These are phyloP conservation scores for Metahyphopichia silvanorum DNA, from an alignment of 805 yeast species.

Conservation along the genomic window DNA sequence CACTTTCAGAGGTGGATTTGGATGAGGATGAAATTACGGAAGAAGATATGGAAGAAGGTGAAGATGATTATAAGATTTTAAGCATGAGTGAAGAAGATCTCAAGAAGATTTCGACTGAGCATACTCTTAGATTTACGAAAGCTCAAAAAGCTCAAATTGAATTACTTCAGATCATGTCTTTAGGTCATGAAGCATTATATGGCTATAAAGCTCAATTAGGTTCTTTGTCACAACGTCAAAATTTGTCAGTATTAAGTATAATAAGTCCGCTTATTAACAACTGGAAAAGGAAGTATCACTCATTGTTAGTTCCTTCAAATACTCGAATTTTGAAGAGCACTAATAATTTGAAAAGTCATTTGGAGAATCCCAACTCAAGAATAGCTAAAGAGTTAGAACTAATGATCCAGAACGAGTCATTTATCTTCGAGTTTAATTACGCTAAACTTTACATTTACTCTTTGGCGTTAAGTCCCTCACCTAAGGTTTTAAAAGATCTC, in stretches of 20 bases:
- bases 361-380: constrained; percentile 30
- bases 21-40: constrained; percentile 39
- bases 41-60: constrained; percentile 25
- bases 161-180: constrained; percentile 68
- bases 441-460: constrained; percentile 83
- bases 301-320: constrained; percentile 49
- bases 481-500: constrained; percentile 12
- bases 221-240: constrained; percentile 55
- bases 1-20: constrained; percentile 63
- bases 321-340: constrained; percentile 32
- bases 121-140: constrained; percentile 49
- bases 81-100: constrained; percentile 32
- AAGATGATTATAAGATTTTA: constrained; percentile 25
- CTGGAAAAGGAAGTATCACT: constrained; percentile 69
- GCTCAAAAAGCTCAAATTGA: constrained; percentile 78
- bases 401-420: constrained; percentile 61
- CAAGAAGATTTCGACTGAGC: constrained; percentile 19
- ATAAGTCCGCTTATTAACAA: constrained; percentile 72
- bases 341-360: constrained; percentile 18
- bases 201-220: constrained; percentile 57
- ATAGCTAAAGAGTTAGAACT: constrained; percentile 34
- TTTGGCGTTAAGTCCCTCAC: constrained; percentile 58
- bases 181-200: constrained; percentile 83
- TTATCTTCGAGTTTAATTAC: constrained; percentile 81
- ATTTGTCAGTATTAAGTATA: constrained; percentile 66